Evolutionary conservation across 768 basidiomycete genomes (phyloP), one percentile per base, ranked within the genome.

Genomic region (Mrakia gelida): DNA sequence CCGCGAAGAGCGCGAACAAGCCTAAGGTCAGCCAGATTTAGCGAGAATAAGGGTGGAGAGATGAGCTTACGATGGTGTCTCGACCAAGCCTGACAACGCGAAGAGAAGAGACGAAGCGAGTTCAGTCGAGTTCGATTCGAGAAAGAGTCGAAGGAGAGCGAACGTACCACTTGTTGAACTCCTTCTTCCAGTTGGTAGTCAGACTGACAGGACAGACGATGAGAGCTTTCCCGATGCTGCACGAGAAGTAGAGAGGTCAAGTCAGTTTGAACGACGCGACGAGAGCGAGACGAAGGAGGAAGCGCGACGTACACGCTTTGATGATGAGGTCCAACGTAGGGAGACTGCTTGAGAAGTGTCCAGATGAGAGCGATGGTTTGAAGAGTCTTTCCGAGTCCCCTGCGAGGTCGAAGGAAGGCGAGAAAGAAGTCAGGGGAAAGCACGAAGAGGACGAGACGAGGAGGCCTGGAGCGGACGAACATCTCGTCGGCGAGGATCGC

Each of bases 401-500:
- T 91, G 43, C 86, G 32, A 52, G 49, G 18, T 52, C 15, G 30
- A 72, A 28, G 52, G 78, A 49, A 26, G n/a, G 38, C 23, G 23
- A 56, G 8, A 21, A 52, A n/a, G 21, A 23, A 65, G 43, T 32
- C 34, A 63, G 26, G 34, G 63, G 5, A 54, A 4, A 5, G 75
- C 30, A 54, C 77, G 79, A 65, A 81, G 28, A 81, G 3, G 28
- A 28, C 5, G 16, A 16, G 13, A 21, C n/a, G 52, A 38, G 9
- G 71, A 56, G 30, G n/a, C n/a, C n/a, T n/a, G n/a, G n/a, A n/a
- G n/a, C n/a, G 34, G 70, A 68, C 84, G 49, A 80, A 93, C 94
- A 97, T 96, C 82, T 98, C 97, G 84, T 99, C 97, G 2, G 96
- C 97, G 49, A 99, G 88, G 80, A 99, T 97, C 81, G 94, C 95